Base-by-base conservation (phyloP, 345 rosid genomes). In the Populus nigra region DNA sequence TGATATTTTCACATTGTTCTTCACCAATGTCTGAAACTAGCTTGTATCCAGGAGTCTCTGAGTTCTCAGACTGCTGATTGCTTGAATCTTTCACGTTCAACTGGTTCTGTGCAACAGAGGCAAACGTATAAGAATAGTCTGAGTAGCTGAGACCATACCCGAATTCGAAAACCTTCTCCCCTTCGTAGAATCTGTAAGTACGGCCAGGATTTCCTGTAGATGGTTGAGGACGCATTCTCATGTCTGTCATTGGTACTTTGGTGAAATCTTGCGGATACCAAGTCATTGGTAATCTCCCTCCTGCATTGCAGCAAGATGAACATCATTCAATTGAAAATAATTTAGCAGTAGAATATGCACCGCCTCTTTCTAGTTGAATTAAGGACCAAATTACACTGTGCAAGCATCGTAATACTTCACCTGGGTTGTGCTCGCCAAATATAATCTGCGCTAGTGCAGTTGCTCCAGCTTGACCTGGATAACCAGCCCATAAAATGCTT, bases 381-480 rank as follows among this genome's bases (percentile, higher is more conserved):
- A 57, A 3, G 5, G 62, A 57, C 22, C 59, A 18, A 53, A 53
- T 53, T 53, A 53, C 7, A 18, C 27, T 36, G 31, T 18, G 1
- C 66, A 63, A 45, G 61, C 47, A 33, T 23, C 27, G 2, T 13
- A 27, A 50, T 23, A 43, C 70, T 77, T 84, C 71, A 92, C 98
- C 98, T 33, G 97, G 99, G 73, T 92, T 96, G 79, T 91, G 92
- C 55, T 92, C 93, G 33, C 98, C 98, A 27, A 91, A 92, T 31
- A 96, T 83, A 85, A 96, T 82, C 79, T 96, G 93, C 23, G 97
- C 88, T 49, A 90, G 86, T 12, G 99, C 97, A 77, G 29, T 68
- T 10, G 93, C 97, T 57, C 98, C 98, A 17, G 86, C 96, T 86
- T 96, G 90, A 35, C 98, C 97, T 0, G 97, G 99, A 87, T 92